A percentile compares a stretch with the other conserved stretches of the same genome.
phyloP scores from a whole-genome alignment of 192 early-diverging fungal genomes.

The Coemansia sp. region DNA sequence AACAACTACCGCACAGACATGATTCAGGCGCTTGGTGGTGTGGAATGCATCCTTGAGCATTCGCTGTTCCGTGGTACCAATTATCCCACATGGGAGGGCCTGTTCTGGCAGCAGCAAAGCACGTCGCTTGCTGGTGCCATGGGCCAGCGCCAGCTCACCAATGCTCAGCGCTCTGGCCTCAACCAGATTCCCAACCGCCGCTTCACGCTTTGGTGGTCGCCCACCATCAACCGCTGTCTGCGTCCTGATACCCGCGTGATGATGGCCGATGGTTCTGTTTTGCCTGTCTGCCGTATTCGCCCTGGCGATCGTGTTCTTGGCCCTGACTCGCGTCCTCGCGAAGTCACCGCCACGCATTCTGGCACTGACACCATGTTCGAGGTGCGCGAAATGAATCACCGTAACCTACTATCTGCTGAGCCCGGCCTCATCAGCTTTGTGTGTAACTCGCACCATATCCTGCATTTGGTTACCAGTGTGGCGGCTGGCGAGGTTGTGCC shows the following conservation, averaged over 20 bases:
- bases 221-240: slow-evolving; percentile 86
- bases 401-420: not conserved
- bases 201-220: slow-evolving; percentile 99
- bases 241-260: slow-evolving; percentile 57
- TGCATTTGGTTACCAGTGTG: slow-evolving; percentile 22
- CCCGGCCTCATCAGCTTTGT: not conserved
- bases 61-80: slow-evolving; percentile 98
- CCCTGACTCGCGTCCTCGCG: slow-evolving; percentile 22
- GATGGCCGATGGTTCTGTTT: slow-evolving; percentile 49
- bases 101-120: slow-evolving; percentile 91
- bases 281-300: slow-evolving; percentile 17
- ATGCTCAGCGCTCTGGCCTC: slow-evolving; percentile 95
- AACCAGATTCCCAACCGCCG: slow-evolving; percentile 99
- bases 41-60: slow-evolving; percentile 98
- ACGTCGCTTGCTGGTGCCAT: slow-evolving; percentile 78
- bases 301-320: slow-evolving; percentile 31
- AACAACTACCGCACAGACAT: slow-evolving; percentile 99
- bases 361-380: slow-evolving; percentile 29
- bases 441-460: slow-evolving; percentile 29
- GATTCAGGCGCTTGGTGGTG: slow-evolving; percentile 98
- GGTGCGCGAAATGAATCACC: slow-evolving; percentile 7
- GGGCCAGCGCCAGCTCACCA: slow-evolving; percentile 98
- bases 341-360: slow-evolving; percentile 18
- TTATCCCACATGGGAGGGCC: slow-evolving; percentile 97
- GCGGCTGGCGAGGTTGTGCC: not conserved